Base-by-base conservation (phyloP, 2,329 filamentous ascomycete species). In the Paraphoma chrysanthemicola region DNA sequence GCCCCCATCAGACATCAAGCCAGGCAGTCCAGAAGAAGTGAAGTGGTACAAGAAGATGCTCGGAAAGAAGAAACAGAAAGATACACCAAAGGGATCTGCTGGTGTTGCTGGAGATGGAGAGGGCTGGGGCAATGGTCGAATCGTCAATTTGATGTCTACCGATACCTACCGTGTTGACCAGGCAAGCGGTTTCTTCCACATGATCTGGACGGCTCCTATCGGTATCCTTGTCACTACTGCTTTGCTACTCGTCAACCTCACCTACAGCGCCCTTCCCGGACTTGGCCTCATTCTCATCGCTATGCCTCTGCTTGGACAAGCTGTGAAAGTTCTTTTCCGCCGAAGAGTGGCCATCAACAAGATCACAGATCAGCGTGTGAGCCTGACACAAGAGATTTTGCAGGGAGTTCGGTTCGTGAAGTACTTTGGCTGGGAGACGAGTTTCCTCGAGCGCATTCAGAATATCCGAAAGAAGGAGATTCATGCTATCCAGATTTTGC, bases 351-450 rank as follows among this genome's bases (percentile, higher is more conserved):
- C 77, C 30, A 97, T 98, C 81, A 98, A 97, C 83, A 93, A 93
- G 70, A 86, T 97, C 57, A 98, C 94, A 1, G 94, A 98, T 73
- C 91, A 96, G 78, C 87, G 94, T 60, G 93, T 98, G 7, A 90
- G 90, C 50, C 81, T 98, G 33, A 97, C 93, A 0, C 93, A 97
- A 72, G 94, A 98, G 73, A 96, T 98, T 49, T 72, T 98, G 12
- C 90, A 93, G 65, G 91, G 92, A 0, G 93, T 97, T 23, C 87
- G 93, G 28, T 97, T 98, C 70, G 94, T 98, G 78, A 98, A 98
- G 76, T 97, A 88, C 76, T 98, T 97, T 72, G 93, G 93, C 7
- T 98, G 94, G 94, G 94, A 98, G 74, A 89, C 85, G 55, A 90
- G 91, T 33, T 97, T 98, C 71, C 80, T 97, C 11, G 83, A 88